These are phyloP conservation scores for Hippophae rhamnoides DNA, from an alignment of 306 rosid genomes.

Conservation along the genomic window DNA sequence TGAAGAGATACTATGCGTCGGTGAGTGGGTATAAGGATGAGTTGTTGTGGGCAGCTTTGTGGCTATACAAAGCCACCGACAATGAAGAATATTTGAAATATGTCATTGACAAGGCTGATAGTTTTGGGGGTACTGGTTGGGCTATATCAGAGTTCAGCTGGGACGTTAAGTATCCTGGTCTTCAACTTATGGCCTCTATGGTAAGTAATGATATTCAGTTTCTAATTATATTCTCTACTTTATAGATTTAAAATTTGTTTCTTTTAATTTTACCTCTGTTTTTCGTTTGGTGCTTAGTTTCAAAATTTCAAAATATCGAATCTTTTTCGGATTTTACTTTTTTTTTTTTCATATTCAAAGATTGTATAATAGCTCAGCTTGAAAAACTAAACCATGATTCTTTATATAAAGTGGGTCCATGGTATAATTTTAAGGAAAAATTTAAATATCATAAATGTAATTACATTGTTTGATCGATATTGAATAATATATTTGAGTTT, in stretches of 20 bases:
- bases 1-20: constrained; percentile 92
- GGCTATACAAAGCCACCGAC: constrained; percentile 98
- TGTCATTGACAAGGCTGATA: constrained; percentile 45
- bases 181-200: constrained; percentile 73
- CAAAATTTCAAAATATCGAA: background rate
- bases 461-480: too few species aligned
- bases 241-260: too few species aligned
- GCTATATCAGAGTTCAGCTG: constrained; percentile 94
- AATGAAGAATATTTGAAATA: constrained; percentile 47
- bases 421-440: too few species aligned
- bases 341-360: constrained; percentile 31
- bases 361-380: constrained; percentile 16
- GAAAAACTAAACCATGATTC: constrained; percentile 3
- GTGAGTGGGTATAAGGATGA: constrained; percentile 98
- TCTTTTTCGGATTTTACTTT: constrained; percentile 27
- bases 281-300: background rate
- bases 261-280: background rate
- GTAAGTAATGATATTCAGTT: constrained; percentile 17
- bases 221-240: background rate
- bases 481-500: too few species aligned
- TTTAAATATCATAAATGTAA: too few species aligned
- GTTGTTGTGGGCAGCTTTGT: constrained; percentile 89
- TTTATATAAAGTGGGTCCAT: too few species aligned
- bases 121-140: constrained; percentile 91
- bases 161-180: constrained; percentile 95